phyloP scores from a whole-genome alignment of 371 early-diverging fungal genomes.

The Apophysomyces variabilis region DNA sequence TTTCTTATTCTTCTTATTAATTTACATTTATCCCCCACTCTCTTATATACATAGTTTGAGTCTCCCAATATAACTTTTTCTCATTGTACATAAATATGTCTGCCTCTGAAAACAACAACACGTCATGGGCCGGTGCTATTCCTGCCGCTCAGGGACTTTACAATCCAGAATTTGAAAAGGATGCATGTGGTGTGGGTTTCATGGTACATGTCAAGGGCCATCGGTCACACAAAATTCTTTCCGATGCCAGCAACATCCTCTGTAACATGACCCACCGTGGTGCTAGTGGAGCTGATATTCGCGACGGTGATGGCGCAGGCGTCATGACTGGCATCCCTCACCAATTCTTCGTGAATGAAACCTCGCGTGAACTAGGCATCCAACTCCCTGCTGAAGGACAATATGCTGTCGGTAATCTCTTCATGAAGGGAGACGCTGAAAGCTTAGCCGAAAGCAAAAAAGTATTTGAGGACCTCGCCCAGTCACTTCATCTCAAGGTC shows the following conservation, averaged over 20 bases:
- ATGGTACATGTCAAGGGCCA: conserved; percentile 83
- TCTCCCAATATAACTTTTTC: not conserved
- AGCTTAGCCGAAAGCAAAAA: conserved; percentile 68
- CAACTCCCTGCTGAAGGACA: conserved; percentile 75
- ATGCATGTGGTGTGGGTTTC: conserved; percentile 94
- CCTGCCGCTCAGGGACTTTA: conserved; percentile 85
- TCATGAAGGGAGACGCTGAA: conserved; percentile 68
- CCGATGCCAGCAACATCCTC: conserved; percentile 74
- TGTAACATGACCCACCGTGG: conserved; percentile 98
- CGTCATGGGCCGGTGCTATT: conserved; percentile 38
- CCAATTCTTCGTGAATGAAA: conserved; percentile 75
- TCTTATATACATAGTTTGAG: conserved; percentile 3
- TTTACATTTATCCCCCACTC: conserved; percentile 4
- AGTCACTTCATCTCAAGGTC: conserved; percentile 71
- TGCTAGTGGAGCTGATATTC: conserved; percentile 88
- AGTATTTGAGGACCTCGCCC: conserved; percentile 80
- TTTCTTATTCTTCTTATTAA: not conserved
- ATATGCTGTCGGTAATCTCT: conserved; percentile 95
- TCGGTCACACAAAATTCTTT: conserved; percentile 78
- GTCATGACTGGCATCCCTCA: conserved; percentile 96
- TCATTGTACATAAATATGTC: conserved; percentile 2
- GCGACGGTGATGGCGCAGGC: conserved; percentile 90
- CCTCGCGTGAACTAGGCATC: conserved; percentile 60
- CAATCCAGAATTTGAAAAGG: conserved; percentile 81
- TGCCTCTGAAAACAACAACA: conserved; percentile 1